Evolutionary conservation across 495 filamentous ascomycete species (phyloP).

Genomic region (Penicillium egyptiacum): DNA sequence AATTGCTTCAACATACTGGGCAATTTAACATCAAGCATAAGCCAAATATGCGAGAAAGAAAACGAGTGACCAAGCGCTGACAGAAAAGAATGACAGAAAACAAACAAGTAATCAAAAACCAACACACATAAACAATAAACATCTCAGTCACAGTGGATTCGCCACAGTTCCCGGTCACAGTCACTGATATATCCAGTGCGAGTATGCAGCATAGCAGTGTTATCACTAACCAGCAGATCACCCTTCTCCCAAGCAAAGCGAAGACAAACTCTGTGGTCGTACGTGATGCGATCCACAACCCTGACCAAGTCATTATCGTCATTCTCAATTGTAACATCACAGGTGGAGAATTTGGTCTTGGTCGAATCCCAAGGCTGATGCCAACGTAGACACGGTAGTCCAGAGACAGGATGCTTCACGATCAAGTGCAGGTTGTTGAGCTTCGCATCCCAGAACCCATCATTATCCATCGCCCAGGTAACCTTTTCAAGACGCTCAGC

Average conservation of each 20-base stretch:
- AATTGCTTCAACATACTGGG: background rate
- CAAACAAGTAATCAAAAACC: background rate
- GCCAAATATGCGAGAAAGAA: background rate
- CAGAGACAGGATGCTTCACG: constrained; percentile 44
- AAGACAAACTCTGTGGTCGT: constrained; percentile 52
- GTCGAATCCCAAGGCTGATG: constrained; percentile 54
- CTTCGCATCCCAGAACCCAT: constrained; percentile 41
- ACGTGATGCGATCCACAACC: constrained; percentile 41
- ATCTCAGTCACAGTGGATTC: constrained; percentile 46
- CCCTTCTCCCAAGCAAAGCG: constrained; percentile 52
- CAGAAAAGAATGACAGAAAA: constrained; percentile 2
- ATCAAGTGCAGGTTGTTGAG: constrained; percentile 48
- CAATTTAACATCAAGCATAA: background rate
- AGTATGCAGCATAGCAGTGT: constrained; percentile 53
- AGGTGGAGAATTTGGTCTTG: constrained; percentile 50
- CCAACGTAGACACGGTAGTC: constrained; percentile 49
- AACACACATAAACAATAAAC: background rate
- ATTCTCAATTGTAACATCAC: constrained; percentile 48
- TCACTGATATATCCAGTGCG: constrained; percentile 45
- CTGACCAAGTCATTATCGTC: constrained; percentile 25
- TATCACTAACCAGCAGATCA: constrained; percentile 57
- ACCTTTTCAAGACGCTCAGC: constrained; percentile 37
- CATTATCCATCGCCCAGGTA: constrained; percentile 45
- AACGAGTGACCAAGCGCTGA: constrained; percentile 3
- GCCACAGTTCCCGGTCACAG: constrained; percentile 50